A percentile compares a stretch with the other conserved stretches of the same genome.
Conservation (phyloP, 2,329 filamentous ascomycete species). For the Onygenales sp. region DNA sequence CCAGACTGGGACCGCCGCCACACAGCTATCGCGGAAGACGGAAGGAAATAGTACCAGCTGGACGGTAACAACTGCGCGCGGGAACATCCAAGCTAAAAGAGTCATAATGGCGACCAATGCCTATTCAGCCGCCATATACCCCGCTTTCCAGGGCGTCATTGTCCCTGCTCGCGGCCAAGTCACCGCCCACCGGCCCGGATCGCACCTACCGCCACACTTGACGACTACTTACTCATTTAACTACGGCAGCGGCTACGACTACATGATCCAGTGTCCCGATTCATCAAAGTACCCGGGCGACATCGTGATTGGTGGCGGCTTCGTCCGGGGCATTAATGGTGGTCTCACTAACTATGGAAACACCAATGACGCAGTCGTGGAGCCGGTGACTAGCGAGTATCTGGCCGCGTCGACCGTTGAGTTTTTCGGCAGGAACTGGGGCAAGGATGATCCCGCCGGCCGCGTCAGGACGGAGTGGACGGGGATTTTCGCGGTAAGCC, state of each 20-base stretch:
- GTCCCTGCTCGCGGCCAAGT: slow-evolving; percentile 45
- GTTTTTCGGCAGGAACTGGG: slow-evolving; percentile 36
- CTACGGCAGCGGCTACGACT: slow-evolving; percentile 26
- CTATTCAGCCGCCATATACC: slow-evolving; percentile 40
- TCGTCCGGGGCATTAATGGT: slow-evolving; percentile 10
- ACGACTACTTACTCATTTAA: slow-evolving; percentile 13
- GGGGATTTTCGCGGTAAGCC: slow-evolving; percentile 49
- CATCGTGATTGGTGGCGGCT: slow-evolving; percentile 17
- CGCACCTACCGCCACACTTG: slow-evolving; percentile 8
- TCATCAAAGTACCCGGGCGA: slow-evolving; percentile 8
- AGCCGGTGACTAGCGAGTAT: slow-evolving; percentile 15
- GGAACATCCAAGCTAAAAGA: slow-evolving; percentile 31
- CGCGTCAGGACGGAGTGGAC: slow-evolving; percentile 42
- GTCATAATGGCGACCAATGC: slow-evolving; percentile 47
- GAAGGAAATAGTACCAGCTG: slow-evolving; percentile 1
- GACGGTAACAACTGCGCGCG: slow-evolving; percentile 34
- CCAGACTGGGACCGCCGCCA: slow-evolving; percentile 22
- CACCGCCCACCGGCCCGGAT: slow-evolving; percentile 26
- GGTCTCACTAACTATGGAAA: slow-evolving; percentile 17
- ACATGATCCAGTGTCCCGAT: slow-evolving; percentile 23
- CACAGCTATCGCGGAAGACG: slow-evolving; percentile 7
- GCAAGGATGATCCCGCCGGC: slow-evolving; percentile 30
- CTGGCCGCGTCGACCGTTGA: slow-evolving; percentile 16
- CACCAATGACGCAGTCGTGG: slow-evolving; percentile 11
- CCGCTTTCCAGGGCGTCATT: slow-evolving; percentile 37